Percentiles rank a stretch among this genome's conserved stretches.
These are phyloP conservation scores for Mortierella antarctica DNA, from an alignment of 192 early-diverging fungal species.

Conservation along the genomic window DNA sequence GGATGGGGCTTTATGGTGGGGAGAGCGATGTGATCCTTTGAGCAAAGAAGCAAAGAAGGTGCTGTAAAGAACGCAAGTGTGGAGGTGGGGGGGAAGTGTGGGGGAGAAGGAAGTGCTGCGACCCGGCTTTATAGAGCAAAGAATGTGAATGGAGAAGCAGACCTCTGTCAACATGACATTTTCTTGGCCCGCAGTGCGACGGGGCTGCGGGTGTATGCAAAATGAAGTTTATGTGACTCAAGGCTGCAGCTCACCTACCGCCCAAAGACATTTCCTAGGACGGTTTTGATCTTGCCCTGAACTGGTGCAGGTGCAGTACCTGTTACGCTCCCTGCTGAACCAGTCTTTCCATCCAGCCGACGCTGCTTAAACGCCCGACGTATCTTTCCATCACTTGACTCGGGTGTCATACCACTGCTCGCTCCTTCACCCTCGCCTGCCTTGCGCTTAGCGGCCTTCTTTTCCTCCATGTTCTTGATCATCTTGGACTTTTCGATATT, in stretches of 20 bases:
- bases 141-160: no score
- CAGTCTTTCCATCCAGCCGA: slow-evolving; percentile 46
- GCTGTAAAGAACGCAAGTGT: no score
- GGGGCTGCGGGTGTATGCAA: no score
- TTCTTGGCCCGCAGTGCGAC: no score
- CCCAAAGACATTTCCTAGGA: slow-evolving; percentile 68
- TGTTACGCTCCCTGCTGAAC: background rate
- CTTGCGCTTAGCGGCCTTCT: slow-evolving; percentile 66
- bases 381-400: slow-evolving; percentile 44
- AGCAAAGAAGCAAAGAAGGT: no score
- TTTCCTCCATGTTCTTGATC: slow-evolving; percentile 81
- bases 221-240: no score
- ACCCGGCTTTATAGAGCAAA: no score
- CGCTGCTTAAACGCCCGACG: slow-evolving; percentile 74
- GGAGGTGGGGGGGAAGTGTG: no score
- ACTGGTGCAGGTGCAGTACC: slow-evolving; percentile 2
- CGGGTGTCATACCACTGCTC: background rate
- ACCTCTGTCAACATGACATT: no score
- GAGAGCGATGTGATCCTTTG: no score
- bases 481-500: slow-evolving; percentile 93
- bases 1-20: no score
- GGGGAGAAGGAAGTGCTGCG: no score
- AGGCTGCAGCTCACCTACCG: slow-evolving; percentile 7
- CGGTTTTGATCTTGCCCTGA: slow-evolving; percentile 57
- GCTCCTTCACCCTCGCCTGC: slow-evolving; percentile 24